Conservation (phyloP, 768 basidiomycete species). For the Cystobasidium ongulense region DNA sequence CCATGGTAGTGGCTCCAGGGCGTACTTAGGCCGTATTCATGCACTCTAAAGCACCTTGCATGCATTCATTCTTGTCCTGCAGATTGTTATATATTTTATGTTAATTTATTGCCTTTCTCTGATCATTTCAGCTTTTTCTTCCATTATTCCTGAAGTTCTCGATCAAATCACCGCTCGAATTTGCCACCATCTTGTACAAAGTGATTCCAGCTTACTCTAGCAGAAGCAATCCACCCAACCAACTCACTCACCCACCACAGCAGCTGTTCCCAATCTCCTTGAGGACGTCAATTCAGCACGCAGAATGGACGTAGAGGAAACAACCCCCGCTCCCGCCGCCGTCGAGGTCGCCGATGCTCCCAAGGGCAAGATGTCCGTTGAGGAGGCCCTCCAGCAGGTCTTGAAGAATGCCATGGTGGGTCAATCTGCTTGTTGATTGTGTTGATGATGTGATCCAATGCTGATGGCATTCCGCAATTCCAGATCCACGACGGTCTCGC, state of each 20-base stretch:
- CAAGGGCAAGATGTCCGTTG: constrained; percentile 88
- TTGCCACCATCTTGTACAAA: too few species aligned
- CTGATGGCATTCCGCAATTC: background rate
- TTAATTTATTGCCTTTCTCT: too few species aligned
- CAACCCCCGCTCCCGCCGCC: constrained; percentile 21
- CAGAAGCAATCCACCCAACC: background rate
- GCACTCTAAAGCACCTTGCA: background rate
- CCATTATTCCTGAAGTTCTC: background rate
- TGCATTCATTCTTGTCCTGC: too few species aligned
- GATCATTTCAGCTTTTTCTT: background rate
- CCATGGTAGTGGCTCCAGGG: too few species aligned
- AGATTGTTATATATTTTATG: too few species aligned
- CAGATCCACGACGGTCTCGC: constrained; percentile 90
- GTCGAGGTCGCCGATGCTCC: constrained; percentile 68
- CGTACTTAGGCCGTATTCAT: background rate
- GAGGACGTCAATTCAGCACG: constrained; percentile 17
- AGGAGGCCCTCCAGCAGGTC: constrained; percentile 81
- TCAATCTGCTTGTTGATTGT: background rate
- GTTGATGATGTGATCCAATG: background rate
- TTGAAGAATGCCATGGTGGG: constrained; percentile 81
- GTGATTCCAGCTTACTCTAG: too few species aligned
- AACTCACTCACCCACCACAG: background rate
- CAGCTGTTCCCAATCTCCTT: background rate
- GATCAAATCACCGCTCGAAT: too few species aligned
- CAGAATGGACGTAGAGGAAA: constrained; percentile 45